phyloP scores from a whole-genome alignment of 2,329 filamentous ascomycete genomes.

The Neoscytalidium dimidiatum region DNA sequence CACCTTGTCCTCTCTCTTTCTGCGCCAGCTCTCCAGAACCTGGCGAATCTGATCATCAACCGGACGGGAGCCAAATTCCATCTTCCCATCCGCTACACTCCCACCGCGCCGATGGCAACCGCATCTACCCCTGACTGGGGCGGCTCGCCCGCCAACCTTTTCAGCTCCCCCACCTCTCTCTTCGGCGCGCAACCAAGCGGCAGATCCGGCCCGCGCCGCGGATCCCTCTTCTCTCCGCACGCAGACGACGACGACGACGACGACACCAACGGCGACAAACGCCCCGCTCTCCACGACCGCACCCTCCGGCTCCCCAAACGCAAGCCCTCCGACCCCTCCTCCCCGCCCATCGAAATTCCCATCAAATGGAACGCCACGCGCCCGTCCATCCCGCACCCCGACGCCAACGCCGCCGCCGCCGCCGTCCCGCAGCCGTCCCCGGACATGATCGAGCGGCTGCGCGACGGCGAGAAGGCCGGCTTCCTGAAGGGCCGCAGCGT shows the following conservation, averaged over 20 bases:
- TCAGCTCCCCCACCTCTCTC: background rate
- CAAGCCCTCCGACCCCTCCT: background rate
- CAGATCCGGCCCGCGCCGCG: background rate
- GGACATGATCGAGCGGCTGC: background rate
- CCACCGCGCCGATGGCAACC: background rate
- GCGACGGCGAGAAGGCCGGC: background rate
- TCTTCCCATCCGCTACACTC: background rate
- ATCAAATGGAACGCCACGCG: background rate
- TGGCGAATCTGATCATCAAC: background rate
- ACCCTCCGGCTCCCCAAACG: background rate
- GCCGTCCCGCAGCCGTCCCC: background rate
- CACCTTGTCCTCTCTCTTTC: background rate
- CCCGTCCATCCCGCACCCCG: background rate
- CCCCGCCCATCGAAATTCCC: background rate
- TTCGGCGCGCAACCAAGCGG: background rate
- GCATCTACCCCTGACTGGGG: background rate
- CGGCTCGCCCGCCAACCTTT: background rate
- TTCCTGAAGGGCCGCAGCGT: background rate
- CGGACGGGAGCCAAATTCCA: background rate
- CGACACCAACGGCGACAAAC: too few relatives aligned
- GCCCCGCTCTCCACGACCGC: background rate
- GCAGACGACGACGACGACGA: too few relatives aligned
- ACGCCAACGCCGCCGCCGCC: background rate
- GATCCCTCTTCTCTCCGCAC: background rate
- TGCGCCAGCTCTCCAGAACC: background rate